Evolutionary conservation across 2,329 filamentous ascomycete species (phyloP), one percentile per base, ranked within the genome.

Genomic region (Tolypocladium pustulatum): DNA sequence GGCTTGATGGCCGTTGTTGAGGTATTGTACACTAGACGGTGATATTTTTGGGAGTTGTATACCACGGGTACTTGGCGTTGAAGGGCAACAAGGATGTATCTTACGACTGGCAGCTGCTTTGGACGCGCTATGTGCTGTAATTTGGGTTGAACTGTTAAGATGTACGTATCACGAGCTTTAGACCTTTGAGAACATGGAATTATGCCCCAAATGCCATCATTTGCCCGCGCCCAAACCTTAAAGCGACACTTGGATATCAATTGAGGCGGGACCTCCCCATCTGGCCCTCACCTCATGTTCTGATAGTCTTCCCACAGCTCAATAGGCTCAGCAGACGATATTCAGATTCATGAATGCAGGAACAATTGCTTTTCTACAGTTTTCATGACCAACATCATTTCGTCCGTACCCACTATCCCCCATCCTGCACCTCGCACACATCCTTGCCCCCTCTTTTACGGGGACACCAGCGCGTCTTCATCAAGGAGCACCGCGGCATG

Each of bases 1-100:
- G 37, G 61, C 62, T 17, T 74, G 56, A 64, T 46, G 37, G 57
- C 17, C 30, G 9, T 20, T 1, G 20, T 20, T 20, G 10, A 32
- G 49, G 30, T 34, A 7, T 20, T 52, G 49, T 52, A 52, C 49
- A 34, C 49, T 52, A 22, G 49, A 22, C n/a, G 49, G 22, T 7
- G 20, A 22, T 34, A 6, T 36, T 53, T 36, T 53, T 53, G 30
- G 49, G 46, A 32, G 46, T 32, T 43, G 40, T 34, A 58, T 56
- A 54, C 30, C 52, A 36, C 36, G 25, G 37, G 25, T 10, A 53
- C 30, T 53, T 20, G 49, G 30, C 30, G 49, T 53, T 53, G 30
- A 13, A n/a, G 27, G 49, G 20, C 20, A 32, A 32, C 49, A 53
- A 13, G 27, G 30, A 34, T 15, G 30, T 6, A 53, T 15, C 20